These are phyloP conservation scores for Halophytophthora batemanensis DNA, from an alignment of 352 stramenopile genomes.

Conservation along the genomic window DNA sequence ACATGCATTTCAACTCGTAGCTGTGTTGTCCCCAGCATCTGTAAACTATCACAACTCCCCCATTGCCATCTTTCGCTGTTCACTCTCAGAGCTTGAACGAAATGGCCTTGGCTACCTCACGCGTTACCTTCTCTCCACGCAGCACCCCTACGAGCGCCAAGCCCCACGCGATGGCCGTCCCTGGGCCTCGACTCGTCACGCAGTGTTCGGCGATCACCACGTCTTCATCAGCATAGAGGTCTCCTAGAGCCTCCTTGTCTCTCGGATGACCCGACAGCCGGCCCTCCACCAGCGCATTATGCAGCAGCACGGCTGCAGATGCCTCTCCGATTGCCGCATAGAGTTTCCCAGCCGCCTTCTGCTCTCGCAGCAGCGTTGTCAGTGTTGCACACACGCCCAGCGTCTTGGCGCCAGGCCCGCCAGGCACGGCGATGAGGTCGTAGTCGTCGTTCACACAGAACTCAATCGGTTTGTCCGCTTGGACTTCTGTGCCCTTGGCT, in stretches of 20 bases:
- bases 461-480: constrained; percentile 63
- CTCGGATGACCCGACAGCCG: constrained; percentile 42
- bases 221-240: constrained; percentile 45
- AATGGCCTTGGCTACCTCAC: constrained; percentile 27
- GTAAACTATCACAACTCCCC: too few relatives aligned
- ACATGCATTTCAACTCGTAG: too few relatives aligned
- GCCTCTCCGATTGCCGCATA: constrained; percentile 57
- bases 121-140: constrained; percentile 38
- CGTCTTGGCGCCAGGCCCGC: constrained; percentile 45
- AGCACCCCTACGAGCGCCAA: constrained; percentile 59
- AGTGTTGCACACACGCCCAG: constrained; percentile 44
- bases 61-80: not conserved
- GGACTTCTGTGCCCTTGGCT: constrained; percentile 44
- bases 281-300: constrained; percentile 46
- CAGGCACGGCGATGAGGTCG: constrained; percentile 65
- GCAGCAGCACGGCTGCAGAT: constrained; percentile 48
- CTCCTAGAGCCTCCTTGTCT: constrained; percentile 33
- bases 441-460: constrained; percentile 55
- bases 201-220: constrained; percentile 63
- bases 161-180: constrained; percentile 50
- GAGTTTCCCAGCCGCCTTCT: constrained; percentile 46
- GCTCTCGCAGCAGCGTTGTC: constrained; percentile 42
- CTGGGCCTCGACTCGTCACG: constrained; percentile 63
- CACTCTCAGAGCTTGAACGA: constrained; percentile 29
- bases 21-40: too few relatives aligned